Conservation (phyloP, 2,329 filamentous ascomycete genomes). For the Xylaria sp. region DNA sequence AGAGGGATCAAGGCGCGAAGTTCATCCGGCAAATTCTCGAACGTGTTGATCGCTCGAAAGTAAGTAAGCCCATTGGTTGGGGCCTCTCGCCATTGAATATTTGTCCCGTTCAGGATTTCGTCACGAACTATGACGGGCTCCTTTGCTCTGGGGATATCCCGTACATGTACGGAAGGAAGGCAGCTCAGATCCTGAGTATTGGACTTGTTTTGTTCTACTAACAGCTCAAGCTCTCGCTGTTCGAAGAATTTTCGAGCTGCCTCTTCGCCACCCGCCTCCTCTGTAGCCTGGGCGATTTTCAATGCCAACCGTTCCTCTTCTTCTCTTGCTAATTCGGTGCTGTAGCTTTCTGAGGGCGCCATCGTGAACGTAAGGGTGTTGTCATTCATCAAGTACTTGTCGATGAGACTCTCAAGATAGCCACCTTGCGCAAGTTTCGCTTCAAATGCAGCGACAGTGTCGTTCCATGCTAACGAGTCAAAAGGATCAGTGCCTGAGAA, state of each 20-base stretch:
- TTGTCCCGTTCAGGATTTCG: constrained; percentile 70
- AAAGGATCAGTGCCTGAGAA: constrained; percentile 96
- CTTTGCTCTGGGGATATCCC: constrained; percentile 84
- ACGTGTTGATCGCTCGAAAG: constrained; percentile 85
- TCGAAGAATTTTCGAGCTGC: constrained; percentile 78
- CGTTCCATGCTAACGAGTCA: constrained; percentile 89
- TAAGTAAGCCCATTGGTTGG: constrained; percentile 97
- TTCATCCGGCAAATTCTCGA: constrained; percentile 84
- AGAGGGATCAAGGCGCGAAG: constrained; percentile 85
- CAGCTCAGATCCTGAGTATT: constrained; percentile 87
- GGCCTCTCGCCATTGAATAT: constrained; percentile 89
- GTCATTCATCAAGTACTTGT: constrained; percentile 91
- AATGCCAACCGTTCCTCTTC: constrained; percentile 77
- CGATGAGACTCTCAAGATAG: constrained; percentile 85
- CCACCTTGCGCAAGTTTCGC: constrained; percentile 75
- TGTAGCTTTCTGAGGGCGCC: constrained; percentile 82
- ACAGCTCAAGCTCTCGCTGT: constrained; percentile 79
- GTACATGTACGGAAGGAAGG: constrained; percentile 86
- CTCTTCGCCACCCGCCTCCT: constrained; percentile 74
- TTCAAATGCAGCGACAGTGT: constrained; percentile 86
- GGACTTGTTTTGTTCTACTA: constrained; percentile 85
- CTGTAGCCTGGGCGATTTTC: constrained; percentile 77
- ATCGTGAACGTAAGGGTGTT: constrained; percentile 93
- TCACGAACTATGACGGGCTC: constrained; percentile 70
- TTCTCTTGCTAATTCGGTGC: constrained; percentile 77